A percentile compares a stretch with the other conserved stretches of the same genome.
phyloP scores from a whole-genome alignment of 1,284 basidiomycete genomes.

The Sporisorium graminicola region DNA sequence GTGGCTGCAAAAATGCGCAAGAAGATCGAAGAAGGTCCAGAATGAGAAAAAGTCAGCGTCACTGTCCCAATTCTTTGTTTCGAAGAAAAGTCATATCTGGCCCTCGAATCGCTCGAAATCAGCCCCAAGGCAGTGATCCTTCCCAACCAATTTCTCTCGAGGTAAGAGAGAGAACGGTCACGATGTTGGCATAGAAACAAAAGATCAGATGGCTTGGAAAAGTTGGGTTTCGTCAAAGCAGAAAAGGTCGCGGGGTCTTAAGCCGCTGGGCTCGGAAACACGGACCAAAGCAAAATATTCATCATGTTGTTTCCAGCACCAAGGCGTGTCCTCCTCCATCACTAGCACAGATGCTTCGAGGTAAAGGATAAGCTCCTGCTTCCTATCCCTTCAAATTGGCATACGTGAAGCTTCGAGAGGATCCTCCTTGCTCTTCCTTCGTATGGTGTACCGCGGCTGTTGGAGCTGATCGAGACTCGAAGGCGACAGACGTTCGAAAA shows the following conservation, averaged over 20 bases:
- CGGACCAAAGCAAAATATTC: conserved; percentile 69
- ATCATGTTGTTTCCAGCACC: conserved; percentile 55
- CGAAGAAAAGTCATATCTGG: background rate
- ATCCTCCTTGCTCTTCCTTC: background rate
- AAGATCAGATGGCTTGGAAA: conserved; percentile 67
- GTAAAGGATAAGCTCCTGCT: background rate
- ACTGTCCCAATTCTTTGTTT: background rate
- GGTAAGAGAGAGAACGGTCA: too few species aligned
- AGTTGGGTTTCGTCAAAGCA: conserved; percentile 68
- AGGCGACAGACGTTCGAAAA: background rate
- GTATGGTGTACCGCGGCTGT: background rate
- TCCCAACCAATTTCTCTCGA: background rate
- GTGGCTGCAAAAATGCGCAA: conserved; percentile 75
- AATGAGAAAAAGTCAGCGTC: conserved; percentile 15
- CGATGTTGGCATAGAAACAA: conserved; percentile 16
- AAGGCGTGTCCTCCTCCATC: background rate
- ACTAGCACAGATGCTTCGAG: background rate
- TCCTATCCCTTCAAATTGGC: background rate
- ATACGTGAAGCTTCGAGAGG: background rate
- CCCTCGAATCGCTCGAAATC: background rate
- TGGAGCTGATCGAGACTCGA: conserved; percentile 19
- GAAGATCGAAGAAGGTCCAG: too few species aligned
- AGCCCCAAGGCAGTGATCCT: background rate
- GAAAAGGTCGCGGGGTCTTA: conserved; percentile 69
- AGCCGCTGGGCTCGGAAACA: conserved; percentile 70